These are phyloP conservation scores for Alternaria arbusti DNA, from an alignment of 2,329 filamentous ascomycete genomes.

Conservation along the genomic window DNA sequence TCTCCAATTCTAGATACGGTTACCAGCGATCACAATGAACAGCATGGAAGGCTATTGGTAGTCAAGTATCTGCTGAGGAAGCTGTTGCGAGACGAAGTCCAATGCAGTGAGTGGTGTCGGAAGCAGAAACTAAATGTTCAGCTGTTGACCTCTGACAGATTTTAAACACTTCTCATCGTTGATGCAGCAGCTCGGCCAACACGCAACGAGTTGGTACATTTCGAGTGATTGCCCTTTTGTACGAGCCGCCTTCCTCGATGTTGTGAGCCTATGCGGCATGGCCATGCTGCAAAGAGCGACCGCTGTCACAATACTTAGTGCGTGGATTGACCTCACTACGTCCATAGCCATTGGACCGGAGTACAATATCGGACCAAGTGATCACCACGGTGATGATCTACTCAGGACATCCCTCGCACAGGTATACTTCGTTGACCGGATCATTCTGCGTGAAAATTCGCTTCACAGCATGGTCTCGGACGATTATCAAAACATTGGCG, in stretches of 20 bases:
- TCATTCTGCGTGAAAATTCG: conserved; percentile 25
- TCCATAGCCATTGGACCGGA: conserved; percentile 29
- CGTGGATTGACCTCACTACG: conserved; percentile 28
- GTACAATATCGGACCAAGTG: conserved; percentile 17
- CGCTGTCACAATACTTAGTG: conserved; percentile 17
- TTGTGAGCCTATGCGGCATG: conserved; percentile 38
- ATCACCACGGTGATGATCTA: conserved; percentile 18
- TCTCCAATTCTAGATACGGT: conserved; percentile 24
- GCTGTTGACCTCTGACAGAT: conserved; percentile 16
- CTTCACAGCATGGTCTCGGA: conserved; percentile 18
- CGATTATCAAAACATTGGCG: conserved; percentile 29
- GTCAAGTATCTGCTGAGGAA: conserved; percentile 42
- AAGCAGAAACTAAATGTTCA: not conserved
- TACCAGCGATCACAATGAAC: conserved; percentile 27
- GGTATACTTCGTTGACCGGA: conserved; percentile 33
- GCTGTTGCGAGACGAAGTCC: conserved; percentile 17
- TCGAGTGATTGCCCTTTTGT: conserved; percentile 40
- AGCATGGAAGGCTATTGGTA: conserved; percentile 41
- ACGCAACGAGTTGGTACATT: conserved; percentile 22
- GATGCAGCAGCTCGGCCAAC: conserved; percentile 24
- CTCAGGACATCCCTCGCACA: conserved; percentile 28
- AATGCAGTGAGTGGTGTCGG: conserved; percentile 17
- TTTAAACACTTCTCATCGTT: conserved; percentile 21
- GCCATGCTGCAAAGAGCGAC: conserved; percentile 27
- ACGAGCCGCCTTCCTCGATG: conserved; percentile 46